phyloP scores from a whole-genome alignment of 495 filamentous ascomycete species.

The Xylaria longipes region DNA sequence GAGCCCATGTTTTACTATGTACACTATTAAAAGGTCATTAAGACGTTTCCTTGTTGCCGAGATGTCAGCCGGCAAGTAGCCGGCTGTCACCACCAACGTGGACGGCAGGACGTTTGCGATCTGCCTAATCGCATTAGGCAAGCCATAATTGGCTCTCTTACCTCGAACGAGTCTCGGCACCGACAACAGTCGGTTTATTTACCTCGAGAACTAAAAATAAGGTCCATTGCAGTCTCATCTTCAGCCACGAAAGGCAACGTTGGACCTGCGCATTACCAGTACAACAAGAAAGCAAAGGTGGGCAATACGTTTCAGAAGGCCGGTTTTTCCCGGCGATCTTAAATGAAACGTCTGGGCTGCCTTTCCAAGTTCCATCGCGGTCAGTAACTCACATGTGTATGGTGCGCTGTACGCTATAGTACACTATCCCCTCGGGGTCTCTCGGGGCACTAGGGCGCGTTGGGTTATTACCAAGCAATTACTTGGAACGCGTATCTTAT shows the following conservation, averaged over 20 bases:
- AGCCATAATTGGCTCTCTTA: not conserved
- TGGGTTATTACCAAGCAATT: constrained; percentile 22
- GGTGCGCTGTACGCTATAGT: not conserved
- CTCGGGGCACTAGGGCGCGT: constrained; percentile 9
- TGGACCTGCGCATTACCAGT: not conserved
- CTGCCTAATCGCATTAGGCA: constrained; percentile 9
- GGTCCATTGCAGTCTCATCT: not conserved
- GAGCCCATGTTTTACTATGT: constrained; percentile 3
- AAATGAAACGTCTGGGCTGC: constrained; percentile 23
- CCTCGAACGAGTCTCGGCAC: not conserved
- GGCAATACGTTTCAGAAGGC: constrained; percentile 16
- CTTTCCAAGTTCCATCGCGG: constrained; percentile 4
- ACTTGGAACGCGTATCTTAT: constrained; percentile 8
- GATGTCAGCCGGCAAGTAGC: constrained; percentile 20
- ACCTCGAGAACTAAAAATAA: not conserved
- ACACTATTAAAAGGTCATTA: not conserved
- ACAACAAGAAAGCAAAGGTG: not conserved
- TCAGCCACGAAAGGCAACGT: constrained; percentile 6
- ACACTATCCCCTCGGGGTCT: not conserved
- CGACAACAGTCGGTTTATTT: not conserved
- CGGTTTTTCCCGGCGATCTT: constrained; percentile 6
- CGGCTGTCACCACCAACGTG: constrained; percentile 12
- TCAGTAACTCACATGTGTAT: constrained; percentile 1
- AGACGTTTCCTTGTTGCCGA: constrained; percentile 16
- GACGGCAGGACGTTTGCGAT: not conserved